Evolutionary conservation across 305 asterid species (phyloP).

Genomic region (Coffea humblotiana): DNA sequence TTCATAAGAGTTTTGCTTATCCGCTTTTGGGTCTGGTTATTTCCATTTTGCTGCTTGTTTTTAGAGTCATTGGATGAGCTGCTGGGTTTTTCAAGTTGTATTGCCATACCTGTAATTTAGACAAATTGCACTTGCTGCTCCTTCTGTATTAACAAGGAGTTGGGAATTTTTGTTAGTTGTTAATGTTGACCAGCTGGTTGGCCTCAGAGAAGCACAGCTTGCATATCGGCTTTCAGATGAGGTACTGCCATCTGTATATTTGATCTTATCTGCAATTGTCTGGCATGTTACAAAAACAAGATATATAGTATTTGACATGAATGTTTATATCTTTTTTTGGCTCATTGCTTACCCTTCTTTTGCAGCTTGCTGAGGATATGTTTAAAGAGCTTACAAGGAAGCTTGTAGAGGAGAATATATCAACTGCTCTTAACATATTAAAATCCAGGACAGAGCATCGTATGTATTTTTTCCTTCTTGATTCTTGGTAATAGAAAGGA

Average conservation of each 20-base stretch:
- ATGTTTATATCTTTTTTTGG: conserved; percentile 11
- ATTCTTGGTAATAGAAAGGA: background rate
- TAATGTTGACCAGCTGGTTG: conserved; percentile 63
- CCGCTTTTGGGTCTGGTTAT: too few relatives aligned
- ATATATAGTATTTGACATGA: background rate
- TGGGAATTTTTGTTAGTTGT: conserved; percentile 56
- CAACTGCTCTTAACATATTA: conserved; percentile 63
- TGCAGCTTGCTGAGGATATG: conserved; percentile 90
- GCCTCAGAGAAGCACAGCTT: conserved; percentile 89
- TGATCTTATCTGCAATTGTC: background rate
- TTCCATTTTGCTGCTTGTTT: background rate
- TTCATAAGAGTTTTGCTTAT: background rate
- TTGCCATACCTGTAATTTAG: background rate
- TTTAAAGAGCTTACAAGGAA: conserved; percentile 89
- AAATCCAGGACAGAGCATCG: conserved; percentile 78
- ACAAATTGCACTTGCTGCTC: background rate
- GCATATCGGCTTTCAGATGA: conserved; percentile 80
- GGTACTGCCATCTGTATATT: conserved; percentile 44
- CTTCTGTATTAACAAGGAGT: conserved; percentile 21
- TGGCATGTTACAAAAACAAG: background rate
- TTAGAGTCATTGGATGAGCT: background rate
- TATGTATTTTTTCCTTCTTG: conserved; percentile 27
- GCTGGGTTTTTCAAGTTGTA: background rate
- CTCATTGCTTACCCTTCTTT: conserved; percentile 17
- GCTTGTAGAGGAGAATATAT: conserved; percentile 72